Percentiles rank a stretch among this genome's conserved stretches.
phyloP scores from a whole-genome alignment of 306 rosid genomes.

The Cyamopsis tetragonoloba region DNA sequence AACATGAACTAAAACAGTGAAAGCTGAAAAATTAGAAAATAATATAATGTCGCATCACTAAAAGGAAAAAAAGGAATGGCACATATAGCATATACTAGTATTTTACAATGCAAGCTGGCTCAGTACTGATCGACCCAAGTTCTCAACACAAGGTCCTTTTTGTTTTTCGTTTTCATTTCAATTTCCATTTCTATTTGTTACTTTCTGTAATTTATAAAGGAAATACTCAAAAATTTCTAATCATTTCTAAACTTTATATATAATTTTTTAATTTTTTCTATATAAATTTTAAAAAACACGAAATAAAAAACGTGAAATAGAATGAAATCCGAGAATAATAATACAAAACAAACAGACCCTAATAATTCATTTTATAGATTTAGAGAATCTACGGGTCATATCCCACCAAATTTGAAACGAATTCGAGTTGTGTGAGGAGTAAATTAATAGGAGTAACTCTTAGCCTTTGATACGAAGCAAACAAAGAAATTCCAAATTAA shows the following conservation, averaged over 20 bases:
- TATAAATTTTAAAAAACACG: too few relatives aligned
- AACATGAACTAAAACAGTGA: not conserved
- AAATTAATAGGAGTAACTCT: not conserved
- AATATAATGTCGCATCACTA: not conserved
- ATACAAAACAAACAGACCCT: too few relatives aligned
- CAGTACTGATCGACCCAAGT: not conserved
- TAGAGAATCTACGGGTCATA: not conserved
- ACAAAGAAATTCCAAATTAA: not conserved
- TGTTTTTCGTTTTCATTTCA: too few relatives aligned
- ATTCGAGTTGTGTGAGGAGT: not conserved
- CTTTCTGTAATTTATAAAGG: too few relatives aligned
- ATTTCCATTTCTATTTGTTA: too few relatives aligned
- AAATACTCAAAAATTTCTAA: too few relatives aligned
- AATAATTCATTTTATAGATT: not conserved
- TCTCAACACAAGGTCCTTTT: too few relatives aligned
- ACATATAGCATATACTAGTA: not conserved
- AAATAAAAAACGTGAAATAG: too few relatives aligned
- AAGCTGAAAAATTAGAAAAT: not conserved
- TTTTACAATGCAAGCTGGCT: conserved; percentile 16
- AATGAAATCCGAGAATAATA: too few relatives aligned
- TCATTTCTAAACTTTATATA: too few relatives aligned
- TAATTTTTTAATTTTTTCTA: too few relatives aligned
- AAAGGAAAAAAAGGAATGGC: not conserved
- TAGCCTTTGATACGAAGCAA: not conserved
- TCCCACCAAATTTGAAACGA: not conserved